These are phyloP conservation scores for Trichocladium uniseriatum DNA, from an alignment of 495 filamentous ascomycete species.

Conservation along the genomic window DNA sequence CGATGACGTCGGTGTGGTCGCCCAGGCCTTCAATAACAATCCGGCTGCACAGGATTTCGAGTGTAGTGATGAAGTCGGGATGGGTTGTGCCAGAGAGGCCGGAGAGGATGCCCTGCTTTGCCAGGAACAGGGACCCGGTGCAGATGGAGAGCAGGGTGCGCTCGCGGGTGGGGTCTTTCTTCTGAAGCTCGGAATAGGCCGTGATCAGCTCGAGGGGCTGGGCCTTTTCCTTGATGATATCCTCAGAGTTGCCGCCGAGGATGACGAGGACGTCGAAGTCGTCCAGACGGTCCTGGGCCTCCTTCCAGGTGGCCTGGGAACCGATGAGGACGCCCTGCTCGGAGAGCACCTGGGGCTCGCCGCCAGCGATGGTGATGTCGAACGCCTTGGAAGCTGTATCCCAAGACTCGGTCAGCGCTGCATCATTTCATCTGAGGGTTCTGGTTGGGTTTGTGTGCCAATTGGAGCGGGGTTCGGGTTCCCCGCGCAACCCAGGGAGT, in stretches of 20 bases:
- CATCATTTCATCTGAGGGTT: too few relatives aligned
- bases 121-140: conserved; percentile 65
- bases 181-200: conserved; percentile 58
- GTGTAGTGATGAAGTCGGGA: conserved; percentile 48
- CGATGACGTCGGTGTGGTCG: conserved; percentile 63
- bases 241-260: conserved; percentile 50
- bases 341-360: conserved; percentile 47
- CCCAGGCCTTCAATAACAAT: conserved; percentile 46
- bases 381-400: conserved; percentile 45
- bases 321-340: conserved; percentile 67
- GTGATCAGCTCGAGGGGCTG: conserved; percentile 57
- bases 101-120: conserved; percentile 57
- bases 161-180: conserved; percentile 56
- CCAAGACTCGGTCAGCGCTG: conserved; percentile 11
- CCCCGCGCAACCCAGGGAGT: too few relatives aligned
- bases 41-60: conserved; percentile 62
- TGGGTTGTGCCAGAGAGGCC: conserved; percentile 69
- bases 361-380: conserved; percentile 60
- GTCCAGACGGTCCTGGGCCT: conserved; percentile 52
- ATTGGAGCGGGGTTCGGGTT: too few relatives aligned
- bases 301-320: conserved; percentile 59
- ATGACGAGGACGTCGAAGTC: conserved; percentile 66
- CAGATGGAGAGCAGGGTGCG: conserved; percentile 68
- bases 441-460: too few relatives aligned
- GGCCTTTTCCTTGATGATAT: conserved; percentile 45